Conservation (phyloP, 805 yeast genomes). For the Saturnispora kantuleensis region DNA sequence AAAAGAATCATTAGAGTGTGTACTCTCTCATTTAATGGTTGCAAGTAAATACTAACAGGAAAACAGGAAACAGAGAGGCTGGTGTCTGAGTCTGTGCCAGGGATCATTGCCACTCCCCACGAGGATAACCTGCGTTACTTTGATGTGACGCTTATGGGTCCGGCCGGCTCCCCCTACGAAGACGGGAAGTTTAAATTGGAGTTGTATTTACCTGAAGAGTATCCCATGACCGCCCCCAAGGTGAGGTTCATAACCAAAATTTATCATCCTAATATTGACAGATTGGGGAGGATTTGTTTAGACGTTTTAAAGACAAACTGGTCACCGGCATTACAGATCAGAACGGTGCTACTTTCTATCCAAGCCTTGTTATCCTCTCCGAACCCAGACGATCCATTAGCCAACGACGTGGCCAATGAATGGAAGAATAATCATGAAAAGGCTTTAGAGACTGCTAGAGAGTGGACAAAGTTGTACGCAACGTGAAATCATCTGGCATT, state of each 20-base stretch:
- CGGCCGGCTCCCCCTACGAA: constrained; percentile 85
- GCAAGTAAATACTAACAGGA: background rate
- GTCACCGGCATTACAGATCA: constrained; percentile 95
- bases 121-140: constrained; percentile 92
- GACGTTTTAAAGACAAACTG: constrained; percentile 92
- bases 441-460: constrained; percentile 73
- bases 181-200: constrained; percentile 72
- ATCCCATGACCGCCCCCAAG: constrained; percentile 97
- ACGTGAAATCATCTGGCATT: constrained; percentile 22
- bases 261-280: constrained; percentile 94
- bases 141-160: constrained; percentile 88
- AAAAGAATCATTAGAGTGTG: constrained; percentile 83
- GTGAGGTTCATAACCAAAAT: constrained; percentile 89
- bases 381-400: constrained; percentile 96
- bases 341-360: constrained; percentile 82
- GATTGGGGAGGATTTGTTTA: constrained; percentile 88
- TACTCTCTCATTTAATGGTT: constrained; percentile 1
- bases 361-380: constrained; percentile 95
- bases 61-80: constrained; percentile 80
- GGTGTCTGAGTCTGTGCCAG: constrained; percentile 92
- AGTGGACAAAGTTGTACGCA: constrained; percentile 64
- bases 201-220: constrained; percentile 87
- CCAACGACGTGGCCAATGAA: constrained; percentile 94
- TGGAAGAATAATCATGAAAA: constrained; percentile 81
- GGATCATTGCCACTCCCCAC: constrained; percentile 86